Evolutionary conservation across 2,329 filamentous ascomycete species (phyloP).

Genomic region (Hypoxylon sp.): DNA sequence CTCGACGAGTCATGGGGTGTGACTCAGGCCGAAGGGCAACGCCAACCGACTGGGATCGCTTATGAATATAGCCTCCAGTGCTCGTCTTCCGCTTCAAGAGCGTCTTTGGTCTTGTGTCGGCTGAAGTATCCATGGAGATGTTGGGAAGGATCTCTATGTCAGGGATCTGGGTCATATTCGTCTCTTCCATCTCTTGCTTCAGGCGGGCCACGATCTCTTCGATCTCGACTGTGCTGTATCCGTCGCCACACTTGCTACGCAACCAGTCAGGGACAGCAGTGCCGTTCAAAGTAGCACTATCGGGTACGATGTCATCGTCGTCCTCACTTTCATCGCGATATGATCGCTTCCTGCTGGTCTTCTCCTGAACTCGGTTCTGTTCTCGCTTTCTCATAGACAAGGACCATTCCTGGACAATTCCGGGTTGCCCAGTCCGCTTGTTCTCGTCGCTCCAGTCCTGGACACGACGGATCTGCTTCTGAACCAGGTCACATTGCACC

Average conservation of each 20-base stretch:
- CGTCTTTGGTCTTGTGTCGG: constrained; percentile 51
- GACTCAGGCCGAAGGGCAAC: constrained; percentile 46
- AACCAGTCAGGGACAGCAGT: constrained; percentile 67
- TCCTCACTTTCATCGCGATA: constrained; percentile 55
- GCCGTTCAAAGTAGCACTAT: constrained; percentile 54
- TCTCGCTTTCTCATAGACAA: constrained; percentile 76
- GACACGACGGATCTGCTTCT: constrained; percentile 73
- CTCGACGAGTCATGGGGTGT: constrained; percentile 49
- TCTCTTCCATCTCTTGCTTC: constrained; percentile 61
- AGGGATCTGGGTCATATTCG: constrained; percentile 64
- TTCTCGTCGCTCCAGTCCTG: constrained; percentile 74
- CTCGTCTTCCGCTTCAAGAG: constrained; percentile 50
- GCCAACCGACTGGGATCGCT: constrained; percentile 57
- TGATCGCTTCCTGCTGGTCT: constrained; percentile 53
- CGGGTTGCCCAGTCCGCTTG: constrained; percentile 54
- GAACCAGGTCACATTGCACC: constrained; percentile 75
- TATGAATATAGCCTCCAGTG: constrained; percentile 46
- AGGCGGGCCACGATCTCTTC: constrained; percentile 64
- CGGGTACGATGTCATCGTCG: constrained; percentile 50
- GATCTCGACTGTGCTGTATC: constrained; percentile 65
- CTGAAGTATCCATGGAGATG: constrained; percentile 60
- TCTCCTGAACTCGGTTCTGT: constrained; percentile 68
- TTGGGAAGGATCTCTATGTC: constrained; percentile 73
- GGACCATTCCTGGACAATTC: constrained; percentile 71
- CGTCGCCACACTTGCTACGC: constrained; percentile 61